phyloP scores from a whole-genome alignment of 352 stramenopile species.

The Pythium brachiatum region DNA sequence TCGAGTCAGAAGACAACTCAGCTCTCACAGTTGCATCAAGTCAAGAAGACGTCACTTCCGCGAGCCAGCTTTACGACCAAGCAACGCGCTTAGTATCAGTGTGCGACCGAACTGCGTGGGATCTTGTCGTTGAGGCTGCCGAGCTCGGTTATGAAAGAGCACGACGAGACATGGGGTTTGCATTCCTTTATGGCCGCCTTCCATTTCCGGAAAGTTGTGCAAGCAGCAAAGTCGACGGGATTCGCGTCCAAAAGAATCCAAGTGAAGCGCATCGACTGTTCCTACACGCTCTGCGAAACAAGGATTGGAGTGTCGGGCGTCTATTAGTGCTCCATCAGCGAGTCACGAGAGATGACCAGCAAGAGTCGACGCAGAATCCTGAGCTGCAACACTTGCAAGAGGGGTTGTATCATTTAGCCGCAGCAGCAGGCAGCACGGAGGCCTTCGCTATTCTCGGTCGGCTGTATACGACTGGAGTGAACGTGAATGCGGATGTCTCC shows the following conservation, averaged over 20 bases:
- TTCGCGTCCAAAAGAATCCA: slow-evolving; percentile 5
- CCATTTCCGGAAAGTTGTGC: slow-evolving; percentile 15
- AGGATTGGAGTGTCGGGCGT: no score
- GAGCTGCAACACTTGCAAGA: slow-evolving; percentile 9
- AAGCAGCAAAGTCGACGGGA: slow-evolving; percentile 2
- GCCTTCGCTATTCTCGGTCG: slow-evolving; percentile 56
- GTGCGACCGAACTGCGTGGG: slow-evolving; percentile 15
- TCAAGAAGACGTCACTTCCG: neutral
- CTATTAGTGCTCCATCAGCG: slow-evolving; percentile 1
- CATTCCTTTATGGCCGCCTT: slow-evolving; percentile 12
- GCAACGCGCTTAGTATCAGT: neutral
- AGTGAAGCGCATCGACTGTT: slow-evolving; percentile 8
- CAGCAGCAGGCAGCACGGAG: slow-evolving; percentile 37
- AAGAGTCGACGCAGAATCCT: neutral
- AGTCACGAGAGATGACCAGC: neutral
- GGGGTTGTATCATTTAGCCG: slow-evolving; percentile 52
- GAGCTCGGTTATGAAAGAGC: slow-evolving; percentile 18
- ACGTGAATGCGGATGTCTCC: slow-evolving; percentile 27
- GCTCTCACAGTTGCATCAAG: neutral
- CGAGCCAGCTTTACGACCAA: slow-evolving; percentile 5
- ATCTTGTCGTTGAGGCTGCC: slow-evolving; percentile 18
- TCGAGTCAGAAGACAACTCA: neutral
- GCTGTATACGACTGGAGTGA: slow-evolving; percentile 33
- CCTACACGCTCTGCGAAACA: no score
- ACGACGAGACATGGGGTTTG: slow-evolving; percentile 10